Evolutionary conservation across 2,329 filamentous ascomycete species (phyloP).

Genomic region (Torrubiella hemipterigena): DNA sequence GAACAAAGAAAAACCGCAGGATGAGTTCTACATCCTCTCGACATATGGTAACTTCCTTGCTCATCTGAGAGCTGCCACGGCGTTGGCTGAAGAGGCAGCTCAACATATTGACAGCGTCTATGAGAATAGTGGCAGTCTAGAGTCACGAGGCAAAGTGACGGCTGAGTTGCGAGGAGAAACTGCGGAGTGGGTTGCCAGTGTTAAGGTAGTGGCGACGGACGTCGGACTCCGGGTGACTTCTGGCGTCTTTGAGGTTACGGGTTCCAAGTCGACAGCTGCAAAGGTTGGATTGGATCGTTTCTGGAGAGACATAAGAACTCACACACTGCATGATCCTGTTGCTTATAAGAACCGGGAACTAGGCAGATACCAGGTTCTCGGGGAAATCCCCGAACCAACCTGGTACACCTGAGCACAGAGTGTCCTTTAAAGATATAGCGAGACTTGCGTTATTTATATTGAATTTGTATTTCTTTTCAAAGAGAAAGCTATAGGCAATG

Average conservation of each 20-base stretch:
- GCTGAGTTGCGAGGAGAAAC: slow-evolving; percentile 43
- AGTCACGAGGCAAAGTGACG: slow-evolving; percentile 30
- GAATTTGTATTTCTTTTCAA: too few relatives aligned
- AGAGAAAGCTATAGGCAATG: too few relatives aligned
- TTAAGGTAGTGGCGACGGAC: slow-evolving; percentile 52
- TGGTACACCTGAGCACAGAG: slow-evolving; percentile 51
- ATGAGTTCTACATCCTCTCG: slow-evolving; percentile 55
- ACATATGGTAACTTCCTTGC: slow-evolving; percentile 54
- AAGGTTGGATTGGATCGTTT: slow-evolving; percentile 52
- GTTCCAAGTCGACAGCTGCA: slow-evolving; percentile 41
- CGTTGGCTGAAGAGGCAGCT: slow-evolving; percentile 45
- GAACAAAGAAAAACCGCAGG: slow-evolving; percentile 42
- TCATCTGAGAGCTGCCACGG: slow-evolving; percentile 46
- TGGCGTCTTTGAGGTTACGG: slow-evolving; percentile 54
- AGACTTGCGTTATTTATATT: too few relatives aligned
- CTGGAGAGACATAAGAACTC: slow-evolving; percentile 55
- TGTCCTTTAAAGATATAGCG: too few relatives aligned
- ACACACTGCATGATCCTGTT: slow-evolving; percentile 55
- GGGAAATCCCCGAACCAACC: slow-evolving; percentile 43
- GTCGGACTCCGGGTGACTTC: slow-evolving; percentile 43
- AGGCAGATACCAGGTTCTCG: slow-evolving; percentile 42
- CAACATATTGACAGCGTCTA: slow-evolving; percentile 35
- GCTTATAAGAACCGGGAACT: slow-evolving; percentile 55
- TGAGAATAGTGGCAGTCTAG: slow-evolving; percentile 18
- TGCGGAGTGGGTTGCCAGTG: slow-evolving; percentile 49